These are phyloP conservation scores for Alternaria triticina DNA, from an alignment of 2,329 filamentous ascomycete genomes.

Conservation along the genomic window DNA sequence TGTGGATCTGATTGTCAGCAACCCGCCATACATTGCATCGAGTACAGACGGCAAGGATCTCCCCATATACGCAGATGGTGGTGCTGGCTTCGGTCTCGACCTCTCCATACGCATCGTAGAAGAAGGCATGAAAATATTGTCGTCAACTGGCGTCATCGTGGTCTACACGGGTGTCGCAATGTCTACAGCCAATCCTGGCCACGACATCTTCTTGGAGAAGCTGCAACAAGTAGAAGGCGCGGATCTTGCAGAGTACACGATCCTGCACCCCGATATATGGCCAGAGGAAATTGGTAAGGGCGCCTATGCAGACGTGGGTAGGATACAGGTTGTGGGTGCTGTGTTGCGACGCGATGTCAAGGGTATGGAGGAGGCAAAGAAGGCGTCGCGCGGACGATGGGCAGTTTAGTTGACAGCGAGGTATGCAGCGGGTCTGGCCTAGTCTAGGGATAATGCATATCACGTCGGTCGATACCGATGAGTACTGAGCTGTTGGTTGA, in stretches of 20 bases:
- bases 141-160: slow-evolving; percentile 21
- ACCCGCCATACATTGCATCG: slow-evolving; percentile 34
- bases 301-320: slow-evolving; percentile 30
- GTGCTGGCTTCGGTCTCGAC: slow-evolving; percentile 28
- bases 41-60: slow-evolving; percentile 26
- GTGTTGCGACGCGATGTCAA: slow-evolving; percentile 15
- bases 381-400: background rate
- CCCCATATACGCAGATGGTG: slow-evolving; percentile 33
- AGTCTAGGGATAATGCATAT: background rate
- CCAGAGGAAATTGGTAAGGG: slow-evolving; percentile 31
- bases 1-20: slow-evolving; percentile 32
- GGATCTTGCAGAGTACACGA: slow-evolving; percentile 24
- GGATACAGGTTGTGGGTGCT: slow-evolving; percentile 32
- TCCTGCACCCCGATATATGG: slow-evolving; percentile 35
- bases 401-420: background rate
- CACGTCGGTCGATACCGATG: background rate
- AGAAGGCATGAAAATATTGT: slow-evolving; percentile 26
- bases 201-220: slow-evolving; percentile 26
- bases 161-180: slow-evolving; percentile 33
- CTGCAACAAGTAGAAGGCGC: slow-evolving; percentile 18
- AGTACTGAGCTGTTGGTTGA: background rate
- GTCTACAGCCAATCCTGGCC: slow-evolving; percentile 17
- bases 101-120: slow-evolving; percentile 29
- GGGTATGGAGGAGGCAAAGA: background rate
- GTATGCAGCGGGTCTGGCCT: background rate